phyloP scores from a whole-genome alignment of 768 basidiomycete species.

The Leccinum boreale region DNA sequence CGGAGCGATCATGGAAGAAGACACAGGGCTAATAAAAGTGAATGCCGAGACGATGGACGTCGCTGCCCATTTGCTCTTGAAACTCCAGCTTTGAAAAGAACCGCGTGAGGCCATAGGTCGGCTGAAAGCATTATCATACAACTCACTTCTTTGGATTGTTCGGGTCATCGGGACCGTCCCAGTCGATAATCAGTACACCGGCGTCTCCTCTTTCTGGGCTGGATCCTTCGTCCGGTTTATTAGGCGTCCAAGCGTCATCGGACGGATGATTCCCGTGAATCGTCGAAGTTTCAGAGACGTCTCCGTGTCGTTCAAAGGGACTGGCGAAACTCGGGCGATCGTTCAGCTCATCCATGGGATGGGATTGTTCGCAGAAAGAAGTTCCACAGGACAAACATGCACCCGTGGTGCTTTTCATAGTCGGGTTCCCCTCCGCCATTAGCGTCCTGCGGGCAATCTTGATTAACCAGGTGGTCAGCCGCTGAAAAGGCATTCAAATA shows the following conservation, averaged over 20 bases:
- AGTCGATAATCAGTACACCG: slow-evolving; percentile 43
- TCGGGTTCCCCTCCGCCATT: not conserved
- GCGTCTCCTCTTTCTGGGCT: not conserved
- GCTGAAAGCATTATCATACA: not conserved
- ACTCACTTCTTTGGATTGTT: slow-evolving; percentile 57
- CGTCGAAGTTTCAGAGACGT: not conserved
- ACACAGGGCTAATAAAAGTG: slow-evolving; percentile 65
- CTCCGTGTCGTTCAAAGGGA: not conserved
- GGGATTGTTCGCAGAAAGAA: not conserved
- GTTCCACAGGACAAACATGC: not conserved
- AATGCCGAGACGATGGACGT: slow-evolving; percentile 64
- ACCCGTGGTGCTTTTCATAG: not conserved
- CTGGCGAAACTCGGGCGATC: not conserved
- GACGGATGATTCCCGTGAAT: not conserved
- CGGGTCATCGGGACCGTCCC: slow-evolving; percentile 62
- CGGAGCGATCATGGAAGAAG: slow-evolving; percentile 75
- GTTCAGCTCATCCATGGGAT: not conserved
- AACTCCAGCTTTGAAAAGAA: slow-evolving; percentile 48
- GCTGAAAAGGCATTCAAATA: not conserved
- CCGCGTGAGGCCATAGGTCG: not conserved
- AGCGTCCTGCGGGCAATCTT: not conserved
- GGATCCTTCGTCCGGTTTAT: not conserved
- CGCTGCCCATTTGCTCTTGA: slow-evolving; percentile 58
- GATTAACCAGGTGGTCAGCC: not conserved
- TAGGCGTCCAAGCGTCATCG: not conserved